These are phyloP conservation scores for Noccaea caerulescens DNA, from an alignment of 345 rosid species.

Conservation along the genomic window DNA sequence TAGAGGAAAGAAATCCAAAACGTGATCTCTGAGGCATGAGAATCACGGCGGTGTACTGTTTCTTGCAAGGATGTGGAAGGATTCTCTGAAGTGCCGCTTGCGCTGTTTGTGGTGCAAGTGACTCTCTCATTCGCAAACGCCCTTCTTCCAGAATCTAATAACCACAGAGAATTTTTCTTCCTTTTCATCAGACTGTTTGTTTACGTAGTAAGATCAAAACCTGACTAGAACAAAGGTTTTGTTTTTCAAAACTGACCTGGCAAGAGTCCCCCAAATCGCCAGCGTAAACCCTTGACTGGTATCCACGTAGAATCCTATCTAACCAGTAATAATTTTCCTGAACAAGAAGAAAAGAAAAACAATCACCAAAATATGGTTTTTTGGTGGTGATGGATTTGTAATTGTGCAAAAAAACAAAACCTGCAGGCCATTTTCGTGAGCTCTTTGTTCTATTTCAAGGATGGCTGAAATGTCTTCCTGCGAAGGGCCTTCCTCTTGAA, in stretches of 20 bases:
- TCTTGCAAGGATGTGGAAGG: slow-evolving; percentile 76
- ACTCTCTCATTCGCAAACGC: slow-evolving; percentile 65
- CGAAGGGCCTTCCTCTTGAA: slow-evolving; percentile 81
- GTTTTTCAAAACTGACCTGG: slow-evolving; percentile 51
- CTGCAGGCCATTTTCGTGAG: slow-evolving; percentile 92
- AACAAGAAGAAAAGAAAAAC: slow-evolving; percentile 6
- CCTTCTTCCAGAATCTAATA: slow-evolving; percentile 76
- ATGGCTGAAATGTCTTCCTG: slow-evolving; percentile 72
- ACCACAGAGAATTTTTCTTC: slow-evolving; percentile 18
- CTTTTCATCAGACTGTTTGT: not conserved
- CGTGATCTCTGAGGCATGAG: slow-evolving; percentile 72
- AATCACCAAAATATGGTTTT: slow-evolving; percentile 6
- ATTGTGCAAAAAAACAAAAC: slow-evolving; percentile 40
- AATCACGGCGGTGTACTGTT: slow-evolving; percentile 77
- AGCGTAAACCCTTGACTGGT: slow-evolving; percentile 80
- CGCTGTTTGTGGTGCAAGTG: slow-evolving; percentile 58
- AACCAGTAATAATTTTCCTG: slow-evolving; percentile 56
- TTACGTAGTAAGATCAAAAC: not conserved
- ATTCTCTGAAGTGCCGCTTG: slow-evolving; percentile 67
- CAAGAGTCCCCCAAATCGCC: slow-evolving; percentile 59
- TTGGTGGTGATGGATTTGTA: not conserved
- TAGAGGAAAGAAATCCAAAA: slow-evolving; percentile 52
- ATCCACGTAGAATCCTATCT: slow-evolving; percentile 69
- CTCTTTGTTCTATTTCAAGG: slow-evolving; percentile 94
- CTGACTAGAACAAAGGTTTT: not conserved